Evolutionary conservation across 805 yeast species (phyloP), one percentile per base, ranked within the genome.

Genomic region (Sungouiozyma ichnusensis): DNA sequence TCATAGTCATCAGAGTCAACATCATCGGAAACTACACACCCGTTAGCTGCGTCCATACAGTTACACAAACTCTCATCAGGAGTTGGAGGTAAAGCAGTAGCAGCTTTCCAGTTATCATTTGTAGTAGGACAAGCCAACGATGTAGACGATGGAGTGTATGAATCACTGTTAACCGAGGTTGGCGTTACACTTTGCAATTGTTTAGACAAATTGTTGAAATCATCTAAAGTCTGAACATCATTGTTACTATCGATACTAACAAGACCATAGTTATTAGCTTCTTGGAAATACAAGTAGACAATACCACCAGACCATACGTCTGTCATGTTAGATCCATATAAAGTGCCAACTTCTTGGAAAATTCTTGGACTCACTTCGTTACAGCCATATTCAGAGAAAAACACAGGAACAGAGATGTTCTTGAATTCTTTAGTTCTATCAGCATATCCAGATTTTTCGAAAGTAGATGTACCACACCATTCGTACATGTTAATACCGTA

Each of bases 291-390:
- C 88, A 82, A 77, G 69, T 81, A 83, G 42, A 82, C 90, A 57
- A 83, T 82, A 74, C 90, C 94, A 67, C 94, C 90, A 39, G 90
- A 82, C 92, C 90, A 83, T 46, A 81, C 81, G 61, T 72, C 81
- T 49, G 87, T 81, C 94, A 83, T 83, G 33, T 81, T 68, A 39
- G 61, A 59, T 49, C 79, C 68, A 66, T 73, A 83, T 33, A 83
- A 56, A 45, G 86, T 71, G 36, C 66, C 74, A 50, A 83, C 83
- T 65, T 82, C 90, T 44, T 76, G 69, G 74, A 83, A 83, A 49
- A 62, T 60, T 76, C 90, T 78, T 66, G 90, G 90, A 35, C 53
- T 50, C 45, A 76, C 81, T 46, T 59, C 68, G 64, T 81, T 82
- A 70, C 90, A 82, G 61, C 90, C 90, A 58, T 82, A 82, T 68